phyloP scores from a whole-genome alignment of 2,329 filamentous ascomycete species.

The Microsporum ferrugineum region DNA sequence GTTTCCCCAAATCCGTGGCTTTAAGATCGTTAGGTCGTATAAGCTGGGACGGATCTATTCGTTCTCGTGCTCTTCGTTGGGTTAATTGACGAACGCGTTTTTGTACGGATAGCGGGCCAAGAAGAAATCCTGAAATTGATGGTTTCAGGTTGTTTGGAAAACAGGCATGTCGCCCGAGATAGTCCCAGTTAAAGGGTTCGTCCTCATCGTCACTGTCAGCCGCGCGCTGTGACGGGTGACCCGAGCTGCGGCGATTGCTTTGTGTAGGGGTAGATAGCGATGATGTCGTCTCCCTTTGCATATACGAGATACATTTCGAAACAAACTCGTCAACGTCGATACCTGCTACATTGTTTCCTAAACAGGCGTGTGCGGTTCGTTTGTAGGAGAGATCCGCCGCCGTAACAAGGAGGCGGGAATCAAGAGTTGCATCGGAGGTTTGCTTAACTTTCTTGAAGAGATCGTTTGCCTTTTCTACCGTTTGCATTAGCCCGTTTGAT shows the following conservation, averaged over 20 bases:
- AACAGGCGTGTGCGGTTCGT: conserved; percentile 60
- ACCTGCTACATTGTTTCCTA: conserved; percentile 61
- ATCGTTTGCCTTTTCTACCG: conserved; percentile 54
- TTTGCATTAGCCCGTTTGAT: conserved; percentile 53
- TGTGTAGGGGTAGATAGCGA: conserved; percentile 20
- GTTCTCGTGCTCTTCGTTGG: conserved; percentile 60
- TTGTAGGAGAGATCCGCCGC: conserved; percentile 70
- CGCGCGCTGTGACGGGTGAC: conserved; percentile 21
- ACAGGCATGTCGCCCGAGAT: conserved; percentile 67
- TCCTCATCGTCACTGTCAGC: conserved; percentile 54
- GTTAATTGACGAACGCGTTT: conserved; percentile 64
- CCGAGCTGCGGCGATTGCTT: conserved; percentile 16
- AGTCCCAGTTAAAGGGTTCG: conserved; percentile 71
- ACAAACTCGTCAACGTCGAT: conserved; percentile 87
- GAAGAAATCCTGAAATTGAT: conserved; percentile 67
- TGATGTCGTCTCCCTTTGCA: conserved; percentile 56
- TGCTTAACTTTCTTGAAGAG: conserved; percentile 63
- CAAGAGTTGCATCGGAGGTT: conserved; percentile 80
- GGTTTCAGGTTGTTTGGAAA: conserved; percentile 63
- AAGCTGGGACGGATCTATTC: conserved; percentile 56
- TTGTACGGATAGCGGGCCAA: conserved; percentile 79
- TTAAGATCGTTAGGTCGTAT: conserved; percentile 64
- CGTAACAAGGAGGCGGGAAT: conserved; percentile 73
- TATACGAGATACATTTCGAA: conserved; percentile 77
- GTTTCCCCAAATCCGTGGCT: conserved; percentile 59